These are phyloP conservation scores for Colletotrichum gloeosporioides DNA, from an alignment of 2,329 filamentous ascomycete species.

Conservation along the genomic window DNA sequence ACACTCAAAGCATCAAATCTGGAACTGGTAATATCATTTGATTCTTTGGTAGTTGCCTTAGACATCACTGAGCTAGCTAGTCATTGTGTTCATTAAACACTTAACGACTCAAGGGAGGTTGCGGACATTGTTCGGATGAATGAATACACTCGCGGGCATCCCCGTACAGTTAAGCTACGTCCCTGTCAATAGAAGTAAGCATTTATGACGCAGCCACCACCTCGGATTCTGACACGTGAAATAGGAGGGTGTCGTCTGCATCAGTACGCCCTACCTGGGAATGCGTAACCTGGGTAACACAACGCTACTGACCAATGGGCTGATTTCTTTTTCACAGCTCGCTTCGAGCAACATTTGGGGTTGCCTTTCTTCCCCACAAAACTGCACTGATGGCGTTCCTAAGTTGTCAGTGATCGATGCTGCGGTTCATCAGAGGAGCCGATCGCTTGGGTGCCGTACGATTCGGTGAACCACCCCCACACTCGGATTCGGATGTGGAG, in stretches of 20 bases:
- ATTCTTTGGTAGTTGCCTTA: not conserved
- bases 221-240: not conserved
- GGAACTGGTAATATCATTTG: not conserved
- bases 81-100: not conserved
- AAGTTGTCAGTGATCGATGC: not conserved
- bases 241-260: not conserved
- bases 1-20: not conserved
- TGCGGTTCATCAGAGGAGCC: not conserved
- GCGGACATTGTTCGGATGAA: not conserved
- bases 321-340: not conserved
- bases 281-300: not conserved
- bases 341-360: not conserved
- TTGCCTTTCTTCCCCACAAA: not conserved
- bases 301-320: not conserved
- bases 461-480: not conserved
- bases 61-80: not conserved
- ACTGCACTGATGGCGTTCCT: not conserved
- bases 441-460: not conserved
- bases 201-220: not conserved
- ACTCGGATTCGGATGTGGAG: not conserved
- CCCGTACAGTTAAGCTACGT: not conserved
- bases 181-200: not conserved
- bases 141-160: not conserved
- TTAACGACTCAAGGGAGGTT: not conserved
- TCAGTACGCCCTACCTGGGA: not conserved